Conservation (phyloP, 805 yeast genomes). For the Torulaspora delbrueckii region DNA sequence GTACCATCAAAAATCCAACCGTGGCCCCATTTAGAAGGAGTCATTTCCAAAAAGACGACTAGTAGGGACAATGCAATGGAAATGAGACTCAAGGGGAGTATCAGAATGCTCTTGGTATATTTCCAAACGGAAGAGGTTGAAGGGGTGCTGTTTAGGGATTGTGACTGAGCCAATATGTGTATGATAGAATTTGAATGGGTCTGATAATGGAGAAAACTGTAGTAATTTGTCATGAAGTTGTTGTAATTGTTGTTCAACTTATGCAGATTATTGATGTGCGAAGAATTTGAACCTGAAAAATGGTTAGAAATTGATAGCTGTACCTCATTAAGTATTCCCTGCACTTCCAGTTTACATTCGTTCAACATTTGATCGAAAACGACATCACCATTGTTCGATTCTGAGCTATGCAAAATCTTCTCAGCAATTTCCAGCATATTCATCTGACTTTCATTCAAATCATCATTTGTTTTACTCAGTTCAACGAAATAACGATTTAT, state of each 20-base stretch:
- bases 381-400: slow-evolving; percentile 20
- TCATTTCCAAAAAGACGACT: slow-evolving; percentile 23
- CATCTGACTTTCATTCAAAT: slow-evolving; percentile 29
- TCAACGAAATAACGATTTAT: slow-evolving; percentile 28
- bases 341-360: slow-evolving; percentile 30
- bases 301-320: slow-evolving; percentile 14
- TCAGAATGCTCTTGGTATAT: slow-evolving; percentile 5
- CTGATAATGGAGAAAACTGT: slow-evolving; percentile 27
- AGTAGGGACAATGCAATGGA: slow-evolving; percentile 18
- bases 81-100: slow-evolving; percentile 12
- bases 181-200: slow-evolving; percentile 27
- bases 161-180: slow-evolving; percentile 28
- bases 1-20: slow-evolving; percentile 22
- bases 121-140: slow-evolving; percentile 10
- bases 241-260: slow-evolving; percentile 29
- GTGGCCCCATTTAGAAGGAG: slow-evolving; percentile 28
- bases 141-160: slow-evolving; percentile 12
- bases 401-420: slow-evolving; percentile 21
- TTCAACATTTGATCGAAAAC: slow-evolving; percentile 23
- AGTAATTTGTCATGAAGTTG: slow-evolving; percentile 29
- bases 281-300: slow-evolving; percentile 4
- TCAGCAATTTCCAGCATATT: slow-evolving; percentile 27
- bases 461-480: slow-evolving; percentile 32
- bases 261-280: slow-evolving; percentile 15
- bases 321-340: slow-evolving; percentile 17